Percentiles rank a stretch among this genome's conserved stretches.
These are phyloP conservation scores for Chlorophyllum brunneum DNA, from an alignment of 768 basidiomycete species.

Conservation along the genomic window DNA sequence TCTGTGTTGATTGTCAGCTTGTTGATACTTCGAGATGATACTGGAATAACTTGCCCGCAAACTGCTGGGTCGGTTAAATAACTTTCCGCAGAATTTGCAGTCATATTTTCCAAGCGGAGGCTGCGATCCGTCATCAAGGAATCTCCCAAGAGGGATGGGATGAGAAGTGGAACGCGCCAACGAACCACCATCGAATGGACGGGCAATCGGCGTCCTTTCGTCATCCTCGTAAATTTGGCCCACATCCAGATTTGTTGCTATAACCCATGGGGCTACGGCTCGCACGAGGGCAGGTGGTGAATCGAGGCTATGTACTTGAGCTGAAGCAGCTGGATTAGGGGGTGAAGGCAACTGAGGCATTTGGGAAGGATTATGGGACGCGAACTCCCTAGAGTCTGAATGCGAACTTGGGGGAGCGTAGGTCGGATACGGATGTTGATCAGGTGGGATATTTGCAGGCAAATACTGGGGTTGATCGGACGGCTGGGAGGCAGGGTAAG, in stretches of 20 bases:
- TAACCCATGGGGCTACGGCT: slow-evolving; percentile 20
- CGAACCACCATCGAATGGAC: slow-evolving; percentile 11
- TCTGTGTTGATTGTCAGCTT: slow-evolving; percentile 37
- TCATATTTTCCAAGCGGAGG: slow-evolving; percentile 55
- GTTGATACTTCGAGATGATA: slow-evolving; percentile 2
- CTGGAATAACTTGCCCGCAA: slow-evolving; percentile 52
- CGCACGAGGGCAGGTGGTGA: slow-evolving; percentile 16
- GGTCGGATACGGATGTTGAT: not conserved
- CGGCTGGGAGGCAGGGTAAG: slow-evolving; percentile 7
- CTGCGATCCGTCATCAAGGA: slow-evolving; percentile 6
- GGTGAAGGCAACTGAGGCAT: not conserved
- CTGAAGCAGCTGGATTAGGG: slow-evolving; percentile 1
- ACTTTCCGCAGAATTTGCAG: slow-evolving; percentile 75
- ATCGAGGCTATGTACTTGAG: slow-evolving; percentile 8
- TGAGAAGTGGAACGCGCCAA: slow-evolving; percentile 6
- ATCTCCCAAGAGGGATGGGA: slow-evolving; percentile 6
- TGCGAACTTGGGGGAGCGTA: not conserved
- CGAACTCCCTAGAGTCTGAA: not conserved
- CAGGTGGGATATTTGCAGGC: not conserved
- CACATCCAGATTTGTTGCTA: slow-evolving; percentile 23
- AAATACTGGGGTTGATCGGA: not conserved
- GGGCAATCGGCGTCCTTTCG: slow-evolving; percentile 32
- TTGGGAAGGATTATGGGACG: not conserved
- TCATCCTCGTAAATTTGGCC: slow-evolving; percentile 26
- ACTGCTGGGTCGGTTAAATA: slow-evolving; percentile 80